These are phyloP conservation scores for button mushroom (Agaricus bisporus) DNA, from an alignment of 768 basidiomycete species.

Conservation along the genomic window DNA sequence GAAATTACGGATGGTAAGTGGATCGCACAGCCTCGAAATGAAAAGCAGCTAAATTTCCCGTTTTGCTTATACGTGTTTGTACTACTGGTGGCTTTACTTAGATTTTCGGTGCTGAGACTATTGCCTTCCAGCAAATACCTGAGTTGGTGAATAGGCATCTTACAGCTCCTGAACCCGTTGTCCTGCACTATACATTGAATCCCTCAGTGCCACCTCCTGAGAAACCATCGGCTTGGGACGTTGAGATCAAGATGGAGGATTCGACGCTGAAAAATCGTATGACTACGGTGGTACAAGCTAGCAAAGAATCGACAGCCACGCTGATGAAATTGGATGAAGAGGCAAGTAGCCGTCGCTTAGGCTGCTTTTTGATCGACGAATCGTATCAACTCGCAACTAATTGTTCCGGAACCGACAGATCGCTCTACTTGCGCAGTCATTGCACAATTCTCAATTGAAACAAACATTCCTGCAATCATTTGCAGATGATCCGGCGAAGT, in stretches of 20 bases:
- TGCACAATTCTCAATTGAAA: conserved; percentile 85
- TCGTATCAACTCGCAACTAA: neutral
- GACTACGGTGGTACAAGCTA: conserved; percentile 61
- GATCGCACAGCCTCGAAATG: neutral
- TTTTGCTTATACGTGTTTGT: neutral
- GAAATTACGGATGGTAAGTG: conserved; percentile 52
- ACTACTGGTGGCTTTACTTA: conserved; percentile 17
- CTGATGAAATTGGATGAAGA: conserved; percentile 82
- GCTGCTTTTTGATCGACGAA: neutral
- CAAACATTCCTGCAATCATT: conserved; percentile 82
- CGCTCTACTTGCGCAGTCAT: conserved; percentile 74
- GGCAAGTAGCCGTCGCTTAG: conserved; percentile 35
- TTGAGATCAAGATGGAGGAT: conserved; percentile 88
- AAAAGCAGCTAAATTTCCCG: neutral
- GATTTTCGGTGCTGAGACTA: conserved; percentile 67
- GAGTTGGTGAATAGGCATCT: conserved; percentile 82
- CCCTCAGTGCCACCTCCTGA: conserved; percentile 60
- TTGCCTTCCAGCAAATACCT: conserved; percentile 76
- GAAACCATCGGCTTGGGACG: conserved; percentile 74
- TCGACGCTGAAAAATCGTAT: conserved; percentile 65
- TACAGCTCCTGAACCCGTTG: conserved; percentile 68
- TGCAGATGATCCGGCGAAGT: conserved; percentile 67
- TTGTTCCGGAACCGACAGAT: conserved; percentile 40
- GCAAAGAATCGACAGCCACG: conserved; percentile 63
- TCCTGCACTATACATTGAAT: conserved; percentile 72